Evolutionary conservation across 1,139 yeast genomes (phyloP).

Genomic region (Nematodospora anomalae): DNA sequence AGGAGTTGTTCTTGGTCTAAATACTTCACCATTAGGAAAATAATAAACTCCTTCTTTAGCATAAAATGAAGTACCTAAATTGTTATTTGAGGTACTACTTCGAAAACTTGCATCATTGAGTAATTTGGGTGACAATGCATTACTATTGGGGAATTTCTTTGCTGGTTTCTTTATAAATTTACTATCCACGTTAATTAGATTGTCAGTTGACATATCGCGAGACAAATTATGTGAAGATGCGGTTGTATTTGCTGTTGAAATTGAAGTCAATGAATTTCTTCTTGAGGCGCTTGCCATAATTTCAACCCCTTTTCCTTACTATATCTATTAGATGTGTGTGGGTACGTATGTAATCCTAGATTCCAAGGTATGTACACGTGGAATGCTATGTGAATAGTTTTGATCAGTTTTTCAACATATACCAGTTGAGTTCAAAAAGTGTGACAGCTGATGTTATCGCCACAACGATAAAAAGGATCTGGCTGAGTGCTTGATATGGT

Average conservation of each 20-base stretch:
- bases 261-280: constrained; percentile 37
- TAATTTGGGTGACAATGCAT: constrained; percentile 12
- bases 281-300: constrained; percentile 17
- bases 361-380: too few relatives aligned
- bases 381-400: too few relatives aligned
- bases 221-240: constrained; percentile 5
- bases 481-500: too few relatives aligned
- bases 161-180: constrained; percentile 36
- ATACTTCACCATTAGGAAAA: constrained; percentile 58
- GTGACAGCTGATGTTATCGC: too few relatives aligned
- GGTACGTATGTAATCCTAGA: not conserved
- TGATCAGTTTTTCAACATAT: too few relatives aligned
- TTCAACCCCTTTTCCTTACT: too few relatives aligned
- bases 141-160: constrained; percentile 21
- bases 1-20: constrained; percentile 47
- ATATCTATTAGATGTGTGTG: not conserved
- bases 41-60: constrained; percentile 25
- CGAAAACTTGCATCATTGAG: constrained; percentile 6
- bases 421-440: too few relatives aligned
- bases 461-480: not conserved
- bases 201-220: constrained; percentile 42
- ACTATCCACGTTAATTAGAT: constrained; percentile 37
- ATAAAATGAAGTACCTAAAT: constrained; percentile 7
- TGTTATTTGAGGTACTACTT: constrained; percentile 1
- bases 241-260: constrained; percentile 22